Conservation (phyloP, 768 basidiomycete species). For the Rhizopogon vulgaris region DNA sequence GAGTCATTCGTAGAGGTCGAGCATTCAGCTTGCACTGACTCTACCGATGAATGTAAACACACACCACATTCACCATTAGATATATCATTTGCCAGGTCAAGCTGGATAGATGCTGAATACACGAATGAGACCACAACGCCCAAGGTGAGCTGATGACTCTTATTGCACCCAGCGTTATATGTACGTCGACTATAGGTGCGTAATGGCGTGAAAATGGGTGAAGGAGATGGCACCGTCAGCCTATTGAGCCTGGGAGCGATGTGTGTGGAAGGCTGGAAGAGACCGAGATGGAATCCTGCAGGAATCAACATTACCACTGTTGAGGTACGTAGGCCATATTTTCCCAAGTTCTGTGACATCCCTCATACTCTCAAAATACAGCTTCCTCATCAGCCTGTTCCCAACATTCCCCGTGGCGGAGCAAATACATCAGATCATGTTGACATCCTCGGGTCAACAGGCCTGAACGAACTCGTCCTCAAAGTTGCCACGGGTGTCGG, state of each 20-base stretch:
- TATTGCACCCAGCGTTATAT: neutral
- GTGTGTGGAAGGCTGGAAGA: conserved; percentile 95
- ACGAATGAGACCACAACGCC: conserved; percentile 57
- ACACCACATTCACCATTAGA: conserved; percentile 44
- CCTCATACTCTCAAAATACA: conserved; percentile 25
- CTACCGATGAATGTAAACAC: conserved; percentile 32
- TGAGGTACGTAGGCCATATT: conserved; percentile 49
- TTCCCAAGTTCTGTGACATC: neutral
- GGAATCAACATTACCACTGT: conserved; percentile 83
- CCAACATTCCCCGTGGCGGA: conserved; percentile 77
- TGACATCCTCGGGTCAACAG: conserved; percentile 73
- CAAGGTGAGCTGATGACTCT: conserved; percentile 33
- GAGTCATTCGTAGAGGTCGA: conserved; percentile 43
- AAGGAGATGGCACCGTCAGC: conserved; percentile 93
- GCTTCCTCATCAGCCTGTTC: conserved; percentile 75
- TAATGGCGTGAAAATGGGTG: conserved; percentile 88
- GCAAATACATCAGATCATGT: conserved; percentile 91
- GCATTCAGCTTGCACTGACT: conserved; percentile 39
- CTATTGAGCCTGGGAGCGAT: conserved; percentile 86
- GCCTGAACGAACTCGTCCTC: conserved; percentile 84
- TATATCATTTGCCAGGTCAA: conserved; percentile 48
- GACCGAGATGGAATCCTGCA: conserved; percentile 84
- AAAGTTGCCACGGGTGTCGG: conserved; percentile 84
- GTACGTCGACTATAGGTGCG: conserved; percentile 36
- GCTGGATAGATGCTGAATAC: conserved; percentile 84